Base-by-base conservation (phyloP, 2,329 filamentous ascomycete species). In the Westerdykella aurantiaca region DNA sequence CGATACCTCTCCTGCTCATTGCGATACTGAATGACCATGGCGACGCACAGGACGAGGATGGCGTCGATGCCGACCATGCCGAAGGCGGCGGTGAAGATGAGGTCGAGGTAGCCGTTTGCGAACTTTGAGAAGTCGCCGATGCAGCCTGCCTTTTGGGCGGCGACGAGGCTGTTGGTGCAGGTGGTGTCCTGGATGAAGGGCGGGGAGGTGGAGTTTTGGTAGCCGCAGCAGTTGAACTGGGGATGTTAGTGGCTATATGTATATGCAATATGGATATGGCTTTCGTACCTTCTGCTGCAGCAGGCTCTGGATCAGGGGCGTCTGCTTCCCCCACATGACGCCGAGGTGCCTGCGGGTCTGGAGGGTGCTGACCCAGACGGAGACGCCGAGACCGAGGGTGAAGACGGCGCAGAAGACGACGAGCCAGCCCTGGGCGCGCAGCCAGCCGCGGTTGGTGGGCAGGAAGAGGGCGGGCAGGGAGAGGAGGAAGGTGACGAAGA, bases 141-240 rank as follows among this genome's bases (percentile, higher is more conserved):
- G 63, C 87, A 93, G 7, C 86, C 85, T 44, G 77, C 75, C 61
- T 83, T 78, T 31, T 86, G 74, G 12, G 83, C 82, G 2, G 87
- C 86, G 31, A 82, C 78, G 2, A 85, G 79, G 6, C 84, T 79
- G 59, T 81, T 86, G 9, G 80, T 76, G 65, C 87, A 93, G 1
- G 76, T 79, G 5, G 66, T 52, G 57, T 90, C 83, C 44, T 78
- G 80, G 50, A 88, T 74, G 63, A 90, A 91, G 41, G 82, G 80
- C 10, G 85, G 84, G 11, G 79, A 76, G 4, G 82, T 84, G 64
- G 77, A 80, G 69, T 89, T 88, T 55, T 79, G 70, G 70, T 87
- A 93, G 49, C 87, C 87, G 57, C 87, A 93, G 78, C 87, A 93
- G 56, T 80, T 64, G 64, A 91, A 90, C 81, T 88, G 56, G 6